A percentile compares a stretch with the other conserved stretches of the same genome.
Conservation (phyloP, 2,329 filamentous ascomycete genomes). For the Knufia fluminis region DNA sequence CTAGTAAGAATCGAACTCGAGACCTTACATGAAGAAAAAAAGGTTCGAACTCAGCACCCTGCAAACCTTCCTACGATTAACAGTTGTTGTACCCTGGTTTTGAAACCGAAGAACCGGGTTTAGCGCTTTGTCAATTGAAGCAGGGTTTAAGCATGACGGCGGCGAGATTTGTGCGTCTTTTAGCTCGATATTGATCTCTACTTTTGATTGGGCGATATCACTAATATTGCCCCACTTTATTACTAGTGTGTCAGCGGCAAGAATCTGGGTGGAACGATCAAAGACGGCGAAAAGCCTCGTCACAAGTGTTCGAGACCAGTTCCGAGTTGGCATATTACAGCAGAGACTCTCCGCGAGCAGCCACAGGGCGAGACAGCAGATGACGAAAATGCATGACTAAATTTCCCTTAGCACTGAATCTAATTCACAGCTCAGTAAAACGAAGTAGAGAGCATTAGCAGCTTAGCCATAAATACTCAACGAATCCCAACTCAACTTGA, state of each 20-base stretch:
- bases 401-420: too few species aligned
- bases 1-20: too few species aligned
- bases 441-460: constrained; percentile 2
- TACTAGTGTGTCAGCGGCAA: constrained; percentile 2
- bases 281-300: constrained; percentile 1
- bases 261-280: neutral
- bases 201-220: constrained; percentile 1
- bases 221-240: constrained; percentile 1
- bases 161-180: constrained; percentile 2
- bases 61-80: neutral
- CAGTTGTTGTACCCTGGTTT: neutral
- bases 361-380: too few species aligned
- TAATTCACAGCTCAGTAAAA: neutral
- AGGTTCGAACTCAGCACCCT: too few species aligned
- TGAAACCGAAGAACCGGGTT: neutral
- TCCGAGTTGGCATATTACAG: constrained; percentile 1
- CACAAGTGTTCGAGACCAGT: constrained; percentile 1
- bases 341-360: too few species aligned
- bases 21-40: too few species aligned
- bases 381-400: too few species aligned
- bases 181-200: constrained; percentile 3
- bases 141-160: neutral
- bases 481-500: neutral
- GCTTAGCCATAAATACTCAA: constrained; percentile 1
- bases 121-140: constrained; percentile 1